A percentile compares a stretch with the other conserved stretches of the same genome.
Evolutionary conservation across 495 filamentous ascomycete species (phyloP).

Genomic region (Aspergillus saccharolyticus): DNA sequence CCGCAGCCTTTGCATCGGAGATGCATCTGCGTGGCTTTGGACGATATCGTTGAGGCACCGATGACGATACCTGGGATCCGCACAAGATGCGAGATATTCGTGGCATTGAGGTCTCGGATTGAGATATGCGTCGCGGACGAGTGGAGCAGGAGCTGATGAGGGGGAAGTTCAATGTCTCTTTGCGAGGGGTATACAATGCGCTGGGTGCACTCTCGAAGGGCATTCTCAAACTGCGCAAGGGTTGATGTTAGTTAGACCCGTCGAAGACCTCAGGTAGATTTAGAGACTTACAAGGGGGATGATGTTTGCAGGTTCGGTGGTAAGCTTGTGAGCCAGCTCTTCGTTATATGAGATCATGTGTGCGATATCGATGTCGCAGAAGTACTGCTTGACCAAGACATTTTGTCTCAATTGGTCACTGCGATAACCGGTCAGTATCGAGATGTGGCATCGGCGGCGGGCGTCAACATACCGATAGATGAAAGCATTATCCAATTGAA

Average conservation of each 20-base stretch:
- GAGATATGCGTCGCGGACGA: constrained; percentile 85
- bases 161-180: constrained; percentile 60
- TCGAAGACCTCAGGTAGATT: no score
- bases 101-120: constrained; percentile 89
- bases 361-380: constrained; percentile 93
- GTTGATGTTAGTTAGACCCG: not conserved
- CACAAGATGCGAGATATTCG: constrained; percentile 90
- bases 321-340: constrained; percentile 86
- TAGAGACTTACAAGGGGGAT: constrained; percentile 70
- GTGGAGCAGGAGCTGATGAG: constrained; percentile 94
- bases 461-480: constrained; percentile 69
- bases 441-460: constrained; percentile 9
- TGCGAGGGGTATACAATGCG: constrained; percentile 82
- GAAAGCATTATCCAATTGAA: constrained; percentile 91
- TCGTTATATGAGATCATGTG: constrained; percentile 97
- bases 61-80: constrained; percentile 97
- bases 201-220: constrained; percentile 84
- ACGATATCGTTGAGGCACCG: constrained; percentile 92
- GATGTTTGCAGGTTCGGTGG: constrained; percentile 85
- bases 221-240: constrained; percentile 73
- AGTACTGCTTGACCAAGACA: constrained; percentile 89
- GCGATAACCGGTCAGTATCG: constrained; percentile 17
- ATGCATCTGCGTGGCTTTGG: constrained; percentile 81
- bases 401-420: constrained; percentile 97
- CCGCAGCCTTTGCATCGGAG: constrained; percentile 89